These are phyloP conservation scores for Groenewaldozyma salmanticensis DNA, from an alignment of 805 yeast species.

Conservation along the genomic window DNA sequence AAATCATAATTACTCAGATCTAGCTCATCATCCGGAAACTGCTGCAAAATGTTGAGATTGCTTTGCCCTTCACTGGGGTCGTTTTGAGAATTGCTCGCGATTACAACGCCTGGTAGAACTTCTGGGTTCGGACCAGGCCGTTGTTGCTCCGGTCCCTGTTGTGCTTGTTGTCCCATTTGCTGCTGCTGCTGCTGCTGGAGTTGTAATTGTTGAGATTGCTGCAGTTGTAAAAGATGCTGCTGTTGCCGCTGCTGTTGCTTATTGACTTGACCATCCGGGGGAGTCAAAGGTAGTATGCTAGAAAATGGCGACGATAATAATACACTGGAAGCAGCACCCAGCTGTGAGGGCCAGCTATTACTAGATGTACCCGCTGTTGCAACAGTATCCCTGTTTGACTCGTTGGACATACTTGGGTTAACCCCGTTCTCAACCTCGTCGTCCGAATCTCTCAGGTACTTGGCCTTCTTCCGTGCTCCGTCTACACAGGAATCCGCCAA, in stretches of 20 bases:
- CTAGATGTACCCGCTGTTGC: background rate
- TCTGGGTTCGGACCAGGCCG: background rate
- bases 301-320: slow-evolving; percentile 1
- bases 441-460: slow-evolving; percentile 48
- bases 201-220: background rate
- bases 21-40: background rate
- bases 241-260: slow-evolving; percentile 1
- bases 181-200: slow-evolving; percentile 1
- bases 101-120: background rate
- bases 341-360: background rate
- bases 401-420: background rate
- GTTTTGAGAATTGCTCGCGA: no score
- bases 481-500: slow-evolving; percentile 60
- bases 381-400: background rate
- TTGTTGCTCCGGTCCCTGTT: slow-evolving; percentile 1
- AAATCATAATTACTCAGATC: slow-evolving; percentile 17
- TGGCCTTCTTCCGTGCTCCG: slow-evolving; percentile 70
- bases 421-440: background rate
- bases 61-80: no score
- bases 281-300: slow-evolving; percentile 10
- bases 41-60: no score
- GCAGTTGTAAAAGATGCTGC: background rate
- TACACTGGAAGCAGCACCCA: background rate
- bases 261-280: slow-evolving; percentile 9
- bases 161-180: slow-evolving; percentile 1